A percentile compares a stretch with the other conserved stretches of the same genome.
These are phyloP conservation scores for Colletotrichum salicis DNA, from an alignment of 2,329 filamentous ascomycete species.

Conservation along the genomic window DNA sequence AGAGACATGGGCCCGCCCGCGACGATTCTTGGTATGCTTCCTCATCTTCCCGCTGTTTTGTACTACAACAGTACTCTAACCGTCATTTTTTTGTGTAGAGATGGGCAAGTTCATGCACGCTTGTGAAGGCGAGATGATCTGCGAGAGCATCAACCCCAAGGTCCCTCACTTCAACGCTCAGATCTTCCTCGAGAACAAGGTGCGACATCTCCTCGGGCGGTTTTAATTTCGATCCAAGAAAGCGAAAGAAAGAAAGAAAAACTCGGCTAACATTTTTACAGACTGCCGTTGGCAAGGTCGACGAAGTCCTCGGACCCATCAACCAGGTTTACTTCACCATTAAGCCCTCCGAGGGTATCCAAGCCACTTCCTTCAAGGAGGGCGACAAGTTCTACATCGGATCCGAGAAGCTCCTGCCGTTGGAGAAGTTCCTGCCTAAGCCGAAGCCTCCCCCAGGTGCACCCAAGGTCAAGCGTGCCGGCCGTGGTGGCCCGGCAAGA, in stretches of 20 bases:
- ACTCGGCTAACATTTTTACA: constrained; percentile 43
- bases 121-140: constrained; percentile 97
- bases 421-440: constrained; percentile 97
- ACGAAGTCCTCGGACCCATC: constrained; percentile 96
- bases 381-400: constrained; percentile 98
- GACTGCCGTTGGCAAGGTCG: constrained; percentile 94
- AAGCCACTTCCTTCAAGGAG: constrained; percentile 91
- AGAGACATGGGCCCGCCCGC: constrained; percentile 37
- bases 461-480: constrained; percentile 70
- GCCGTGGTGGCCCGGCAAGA: constrained; percentile 52
- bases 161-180: constrained; percentile 99
- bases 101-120: constrained; percentile 95
- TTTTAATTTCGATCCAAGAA: not conserved
- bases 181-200: constrained; percentile 99
- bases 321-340: constrained; percentile 99
- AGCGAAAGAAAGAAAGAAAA: not conserved
- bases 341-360: constrained; percentile 96
- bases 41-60: not conserved
- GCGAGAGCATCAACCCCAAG: constrained; percentile 93
- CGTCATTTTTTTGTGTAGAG: constrained; percentile 61
- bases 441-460: constrained; percentile 80
- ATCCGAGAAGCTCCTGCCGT: constrained; percentile 90
- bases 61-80: not conserved
- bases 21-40: constrained; percentile 34
- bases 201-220: constrained; percentile 44